Evolutionary conservation across 306 rosid species (phyloP).

Genomic region (Gastrolobium villosum): DNA sequence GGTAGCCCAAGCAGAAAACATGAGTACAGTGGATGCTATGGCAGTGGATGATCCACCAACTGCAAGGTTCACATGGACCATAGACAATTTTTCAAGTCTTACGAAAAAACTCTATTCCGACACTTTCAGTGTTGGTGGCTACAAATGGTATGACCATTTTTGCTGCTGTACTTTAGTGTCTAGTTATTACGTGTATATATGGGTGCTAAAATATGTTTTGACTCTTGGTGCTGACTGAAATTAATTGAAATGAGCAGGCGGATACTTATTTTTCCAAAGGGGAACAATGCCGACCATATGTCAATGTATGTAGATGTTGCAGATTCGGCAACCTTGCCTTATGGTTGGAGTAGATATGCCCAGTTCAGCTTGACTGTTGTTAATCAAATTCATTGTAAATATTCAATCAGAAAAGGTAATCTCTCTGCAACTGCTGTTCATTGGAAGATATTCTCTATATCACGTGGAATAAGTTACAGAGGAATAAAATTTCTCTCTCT

Average conservation of each 20-base stretch:
- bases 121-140: slow-evolving; percentile 64
- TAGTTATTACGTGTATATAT: not conserved
- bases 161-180: not conserved
- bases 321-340: slow-evolving; percentile 65
- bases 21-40: slow-evolving; percentile 38
- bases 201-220: not conserved
- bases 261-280: slow-evolving; percentile 76
- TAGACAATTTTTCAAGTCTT: slow-evolving; percentile 69
- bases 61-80: slow-evolving; percentile 77
- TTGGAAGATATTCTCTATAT: slow-evolving; percentile 6
- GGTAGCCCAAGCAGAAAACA: slow-evolving; percentile 44
- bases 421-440: slow-evolving; percentile 28
- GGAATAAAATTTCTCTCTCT: not conserved
- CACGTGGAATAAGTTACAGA: slow-evolving; percentile 1
- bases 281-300: slow-evolving; percentile 75
- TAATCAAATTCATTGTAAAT: slow-evolving; percentile 71
- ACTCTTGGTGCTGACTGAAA: not conserved
- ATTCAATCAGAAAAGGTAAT: slow-evolving; percentile 74
- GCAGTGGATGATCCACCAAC: slow-evolving; percentile 70
- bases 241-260: slow-evolving; percentile 59
- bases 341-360: slow-evolving; percentile 83
- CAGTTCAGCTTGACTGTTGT: slow-evolving; percentile 77
- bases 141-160: slow-evolving; percentile 60
- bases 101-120: slow-evolving; percentile 70
- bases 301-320: slow-evolving; percentile 89